Base-by-base conservation (phyloP, 257 asterid species). In the Nicotiana benthamiana region DNA sequence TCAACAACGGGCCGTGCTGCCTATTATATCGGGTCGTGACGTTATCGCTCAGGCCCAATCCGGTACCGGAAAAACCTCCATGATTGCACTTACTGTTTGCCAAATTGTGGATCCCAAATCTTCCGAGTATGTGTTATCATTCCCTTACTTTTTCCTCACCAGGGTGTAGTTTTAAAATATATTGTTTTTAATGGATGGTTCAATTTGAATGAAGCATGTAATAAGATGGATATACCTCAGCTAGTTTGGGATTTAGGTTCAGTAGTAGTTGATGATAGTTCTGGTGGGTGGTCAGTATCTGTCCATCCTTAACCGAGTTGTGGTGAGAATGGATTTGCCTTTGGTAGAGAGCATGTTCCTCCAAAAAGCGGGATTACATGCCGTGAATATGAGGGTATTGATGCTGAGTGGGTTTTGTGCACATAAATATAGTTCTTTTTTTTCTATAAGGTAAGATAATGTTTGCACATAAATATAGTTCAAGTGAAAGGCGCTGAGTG, bases 21-120 rank as follows among this genome's bases (percentile, higher is more conserved):
- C 97, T 0, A 94, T 93, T 40, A 90, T 94, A 30, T 77, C 89
- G 27, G 97, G 97, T 1, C 97, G 98, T 48, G 98, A 94, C 70
- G 97, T 94, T 75, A 94, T 93, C 6, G 98, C 97, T 60, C 97
- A 93, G 86, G 98, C 98, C 34, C 98, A 94, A 80, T 90, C 97
- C 6, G 97, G 97, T 61, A 93, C 97, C 16, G 98, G 98, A 1
- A 94, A 94, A 80, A 93, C 97, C 52, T 94, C 98, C 76, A 93
- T 94, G 98, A 94, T 94, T 90, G 97, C 97, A 36, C 96, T 94
- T 75, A 75, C 98, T 46, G 97, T 94, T 80, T 93, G 97, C 82
- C 97, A 94, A 80, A 83, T 91, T 78, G 98, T 83, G 17, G 97
- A 94, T 67, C 93, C 97, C 85, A 95, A 89, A 88, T 93, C 98